phyloP scores from a whole-genome alignment of 257 asterid species.

The Solanum medicagineum region DNA sequence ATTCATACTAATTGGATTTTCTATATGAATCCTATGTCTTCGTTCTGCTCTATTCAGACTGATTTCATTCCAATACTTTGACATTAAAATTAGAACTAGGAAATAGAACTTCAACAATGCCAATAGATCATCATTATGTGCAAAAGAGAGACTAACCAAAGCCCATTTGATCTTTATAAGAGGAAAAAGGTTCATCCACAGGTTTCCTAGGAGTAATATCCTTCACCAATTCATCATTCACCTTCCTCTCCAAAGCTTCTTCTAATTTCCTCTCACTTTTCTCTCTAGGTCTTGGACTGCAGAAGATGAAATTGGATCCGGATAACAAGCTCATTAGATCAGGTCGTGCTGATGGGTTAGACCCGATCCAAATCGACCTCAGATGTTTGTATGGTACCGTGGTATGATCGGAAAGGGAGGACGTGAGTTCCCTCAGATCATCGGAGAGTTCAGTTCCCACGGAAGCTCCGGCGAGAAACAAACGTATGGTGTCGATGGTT shows the following conservation, averaged over 20 bases:
- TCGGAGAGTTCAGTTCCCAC: slow-evolving; percentile 26
- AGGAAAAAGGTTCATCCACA: slow-evolving; percentile 76
- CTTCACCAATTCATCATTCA: slow-evolving; percentile 72
- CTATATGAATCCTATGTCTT: background rate
- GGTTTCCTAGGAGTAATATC: slow-evolving; percentile 64
- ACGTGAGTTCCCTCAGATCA: slow-evolving; percentile 46
- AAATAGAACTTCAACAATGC: background rate
- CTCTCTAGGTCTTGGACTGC: slow-evolving; percentile 73
- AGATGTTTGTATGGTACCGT: slow-evolving; percentile 54
- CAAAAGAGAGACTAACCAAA: slow-evolving; percentile 35
- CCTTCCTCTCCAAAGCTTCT: slow-evolving; percentile 74
- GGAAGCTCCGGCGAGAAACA: slow-evolving; percentile 48
- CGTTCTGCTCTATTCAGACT: background rate
- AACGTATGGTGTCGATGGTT: slow-evolving; percentile 33
- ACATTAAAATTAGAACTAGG: background rate
- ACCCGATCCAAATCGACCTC: slow-evolving; percentile 50
- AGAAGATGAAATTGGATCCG: slow-evolving; percentile 45
- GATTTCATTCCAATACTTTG: background rate
- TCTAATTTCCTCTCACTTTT: slow-evolving; percentile 65
- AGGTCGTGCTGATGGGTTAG: slow-evolving; percentile 33
- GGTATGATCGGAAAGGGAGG: slow-evolving; percentile 29
- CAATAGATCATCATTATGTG: background rate
- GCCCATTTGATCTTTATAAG: slow-evolving; percentile 93
- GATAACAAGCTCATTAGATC: slow-evolving; percentile 24
- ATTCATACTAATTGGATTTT: background rate